Base-by-base conservation (phyloP, 495 filamentous ascomycete species). In the Xylaria bambusicola region DNA sequence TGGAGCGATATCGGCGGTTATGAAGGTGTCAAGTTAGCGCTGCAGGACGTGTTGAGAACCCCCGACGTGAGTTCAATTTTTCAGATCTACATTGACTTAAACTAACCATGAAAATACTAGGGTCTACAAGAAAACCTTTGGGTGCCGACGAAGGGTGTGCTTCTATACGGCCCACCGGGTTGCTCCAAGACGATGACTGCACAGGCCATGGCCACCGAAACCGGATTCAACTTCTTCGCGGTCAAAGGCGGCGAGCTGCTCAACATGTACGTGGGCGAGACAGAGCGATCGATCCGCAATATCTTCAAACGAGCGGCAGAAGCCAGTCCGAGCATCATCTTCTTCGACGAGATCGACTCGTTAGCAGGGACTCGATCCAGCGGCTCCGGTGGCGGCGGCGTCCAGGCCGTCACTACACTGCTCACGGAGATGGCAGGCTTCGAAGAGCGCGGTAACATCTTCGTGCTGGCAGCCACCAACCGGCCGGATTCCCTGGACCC, bases 341-440 rank as follows among this genome's bases (percentile, higher is more conserved):
- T 98, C 78, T 98, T 98, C 67, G 94, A 98, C 71, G 94, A 98
- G 71, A 95, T 98, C 65, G 94, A 98, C 75, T 86, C 92, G 5
- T 92, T 98, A 57, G 92, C 86, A n/a, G 85, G 87, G 9, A 84
- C 85, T 60, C 82, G 92, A 21, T 80, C 85, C 33, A 77, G 75
- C 15, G 56, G 57, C 57, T 53, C 57, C 29, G 77, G 82, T 23
- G 67, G 73, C 20, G 78, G 73, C 26, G 80, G 83, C 35, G 79
- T 96, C 20, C 94, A 97, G 72, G 89, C 96, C 13, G 79, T 98
- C 2, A 95, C 93, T 3, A 95, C 94, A 2, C 70, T 98, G 29
- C 79, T 98, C 8, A 98, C 92, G 63, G 94, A 98, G 70, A 93
- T 98, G 88, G 93, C 98, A 67, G 94, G 94, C 20, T 93, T 98